These are phyloP conservation scores for Decorospora gaudefroyi DNA, from an alignment of 2,329 filamentous ascomycete species.

Conservation along the genomic window DNA sequence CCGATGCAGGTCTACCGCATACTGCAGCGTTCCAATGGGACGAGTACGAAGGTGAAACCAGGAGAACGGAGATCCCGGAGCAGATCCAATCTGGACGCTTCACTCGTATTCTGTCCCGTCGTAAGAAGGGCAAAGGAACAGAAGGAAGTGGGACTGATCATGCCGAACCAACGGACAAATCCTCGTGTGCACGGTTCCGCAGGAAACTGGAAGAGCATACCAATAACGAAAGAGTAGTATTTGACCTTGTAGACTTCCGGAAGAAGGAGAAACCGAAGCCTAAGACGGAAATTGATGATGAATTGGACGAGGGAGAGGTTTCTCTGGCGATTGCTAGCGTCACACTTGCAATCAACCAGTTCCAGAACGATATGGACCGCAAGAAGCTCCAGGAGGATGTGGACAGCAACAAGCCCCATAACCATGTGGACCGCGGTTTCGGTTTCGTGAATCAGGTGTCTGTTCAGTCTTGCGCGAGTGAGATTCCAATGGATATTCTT, in stretches of 20 bases:
- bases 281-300: background rate
- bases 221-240: background rate
- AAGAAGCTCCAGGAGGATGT: too few relatives aligned
- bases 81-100: background rate
- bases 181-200: too few relatives aligned
- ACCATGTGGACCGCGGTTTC: too few relatives aligned
- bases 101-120: background rate
- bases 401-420: too few relatives aligned
- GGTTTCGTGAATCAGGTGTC: too few relatives aligned
- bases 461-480: too few relatives aligned
- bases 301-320: slow-evolving; percentile 4
- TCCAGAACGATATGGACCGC: too few relatives aligned
- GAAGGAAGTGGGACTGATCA: too few relatives aligned
- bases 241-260: background rate
- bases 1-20: background rate
- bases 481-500: too few relatives aligned
- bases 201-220: too few relatives aligned
- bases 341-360: slow-evolving; percentile 13
- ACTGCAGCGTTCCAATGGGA: background rate
- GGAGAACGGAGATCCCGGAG: background rate
- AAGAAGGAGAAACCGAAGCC: background rate
- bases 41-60: background rate
- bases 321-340: slow-evolving; percentile 14
- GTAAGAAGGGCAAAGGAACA: background rate
- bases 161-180: too few relatives aligned